Evolutionary conservation across 345 rosid genomes (phyloP), one percentile per base, ranked within the genome.

Genomic region (Populus simonii): DNA sequence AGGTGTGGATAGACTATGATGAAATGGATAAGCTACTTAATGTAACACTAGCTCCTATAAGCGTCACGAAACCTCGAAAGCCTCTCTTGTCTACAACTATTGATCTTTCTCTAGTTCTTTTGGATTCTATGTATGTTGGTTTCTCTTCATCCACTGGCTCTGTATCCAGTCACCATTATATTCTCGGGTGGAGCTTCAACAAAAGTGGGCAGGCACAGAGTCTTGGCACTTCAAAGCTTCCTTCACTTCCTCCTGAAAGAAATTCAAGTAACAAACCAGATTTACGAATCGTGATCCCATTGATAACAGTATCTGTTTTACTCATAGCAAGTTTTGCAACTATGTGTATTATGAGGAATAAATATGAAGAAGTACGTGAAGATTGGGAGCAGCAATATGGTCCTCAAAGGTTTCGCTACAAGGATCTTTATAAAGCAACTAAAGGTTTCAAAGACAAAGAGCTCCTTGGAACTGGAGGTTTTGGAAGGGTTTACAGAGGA

Each of bases 361-460:
- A 27, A 55, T 73, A 66, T 57, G 76, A 66, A 66, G 81, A 79
- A 35, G 66, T 79, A 39, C 65, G 17, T 8, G 81, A 79, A 27
- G 81, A 79, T 55, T 79, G 81, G 81, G 81, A 79, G 45, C 15
- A 55, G n/a, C 63, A 79, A 25, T 79, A 79, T 66, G 76, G 71
- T 51, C 76, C 76, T 36, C 81, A 79, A 31, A 79, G 81, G 63
- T 72, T 79, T 33, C 36, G 27, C 51, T 79, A 79, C 68, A 67
- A 29, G 59, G 73, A 72, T 49, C 76, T 78, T 6, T 49, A 78
- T 47, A 71, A 33, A 47, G 81, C 81, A 49, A 78, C 81, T 11
- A 72, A 72, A 0, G 81, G 81, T 18, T 78, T 78, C 76, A 72
- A 18, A 53, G 81, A 78, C 18, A 72, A 36, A 23, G 72, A n/a